Conservation (phyloP, 2,329 filamentous ascomycete genomes). For the Ascomycota sp. region DNA sequence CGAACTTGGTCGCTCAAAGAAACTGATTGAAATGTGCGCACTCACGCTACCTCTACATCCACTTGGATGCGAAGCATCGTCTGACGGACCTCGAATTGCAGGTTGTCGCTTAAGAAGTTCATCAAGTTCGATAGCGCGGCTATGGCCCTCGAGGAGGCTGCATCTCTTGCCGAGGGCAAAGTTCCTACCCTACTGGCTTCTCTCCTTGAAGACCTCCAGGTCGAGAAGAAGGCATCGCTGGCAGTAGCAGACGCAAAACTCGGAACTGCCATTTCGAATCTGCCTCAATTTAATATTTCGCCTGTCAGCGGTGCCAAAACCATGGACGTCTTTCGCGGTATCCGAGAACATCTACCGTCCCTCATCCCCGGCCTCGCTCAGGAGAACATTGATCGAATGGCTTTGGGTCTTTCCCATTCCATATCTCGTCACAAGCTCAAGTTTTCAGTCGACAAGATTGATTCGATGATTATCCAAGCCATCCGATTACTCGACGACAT, state of each 20-base stretch:
- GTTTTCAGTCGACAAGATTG: slow-evolving; percentile 96
- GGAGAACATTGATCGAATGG: slow-evolving; percentile 81
- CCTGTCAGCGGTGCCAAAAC: slow-evolving; percentile 42
- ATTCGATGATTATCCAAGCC: slow-evolving; percentile 98
- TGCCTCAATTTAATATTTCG: slow-evolving; percentile 71
- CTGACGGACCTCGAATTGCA: slow-evolving; percentile 12
- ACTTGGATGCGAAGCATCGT: too few species aligned
- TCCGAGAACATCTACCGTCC: slow-evolving; percentile 75
- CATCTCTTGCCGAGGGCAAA: slow-evolving; percentile 78
- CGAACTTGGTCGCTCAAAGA: slow-evolving; percentile 61
- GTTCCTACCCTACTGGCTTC: slow-evolving; percentile 70
- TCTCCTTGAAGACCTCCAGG: slow-evolving; percentile 76
- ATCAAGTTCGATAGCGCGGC: slow-evolving; percentile 91
- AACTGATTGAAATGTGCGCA: slow-evolving; percentile 67
- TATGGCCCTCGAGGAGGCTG: slow-evolving; percentile 75
- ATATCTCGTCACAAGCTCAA: slow-evolving; percentile 95
- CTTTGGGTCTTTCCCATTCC: slow-evolving; percentile 88
- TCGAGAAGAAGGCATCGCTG: slow-evolving; percentile 91
- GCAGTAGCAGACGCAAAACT: slow-evolving; percentile 89
- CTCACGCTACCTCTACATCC: neutral
- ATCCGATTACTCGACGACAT: slow-evolving; percentile 86
- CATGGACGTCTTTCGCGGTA: slow-evolving; percentile 79
- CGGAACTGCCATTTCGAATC: slow-evolving; percentile 75
- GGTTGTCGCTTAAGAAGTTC: slow-evolving; percentile 91
- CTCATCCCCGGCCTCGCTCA: slow-evolving; percentile 76